Evolutionary conservation across 2,329 filamentous ascomycete species (phyloP).

Genomic region (Zasmidium cellare): DNA sequence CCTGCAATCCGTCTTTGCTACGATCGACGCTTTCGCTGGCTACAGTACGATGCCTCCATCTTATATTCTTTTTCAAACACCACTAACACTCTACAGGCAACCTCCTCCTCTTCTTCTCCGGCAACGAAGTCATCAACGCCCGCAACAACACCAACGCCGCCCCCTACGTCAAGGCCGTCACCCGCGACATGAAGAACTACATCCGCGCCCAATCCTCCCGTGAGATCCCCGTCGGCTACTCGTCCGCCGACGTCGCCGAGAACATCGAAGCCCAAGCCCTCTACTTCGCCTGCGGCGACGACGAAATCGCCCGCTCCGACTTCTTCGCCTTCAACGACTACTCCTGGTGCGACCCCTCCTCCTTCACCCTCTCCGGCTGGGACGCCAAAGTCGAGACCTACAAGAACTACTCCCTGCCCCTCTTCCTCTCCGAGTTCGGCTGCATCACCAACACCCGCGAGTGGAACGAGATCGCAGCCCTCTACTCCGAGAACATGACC

Average conservation of each 20-base stretch:
- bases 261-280: constrained; percentile 83
- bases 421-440: constrained; percentile 93
- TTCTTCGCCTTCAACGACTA: constrained; percentile 91
- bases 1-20: constrained; percentile 82
- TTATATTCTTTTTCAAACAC: constrained; percentile 43
- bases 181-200: constrained; percentile 78
- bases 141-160: constrained; percentile 62
- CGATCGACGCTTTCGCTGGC: constrained; percentile 77
- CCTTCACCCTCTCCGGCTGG: constrained; percentile 74
- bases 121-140: constrained; percentile 73
- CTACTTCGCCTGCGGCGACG: constrained; percentile 90
- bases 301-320: constrained; percentile 74
- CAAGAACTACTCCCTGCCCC: constrained; percentile 78
- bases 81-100: constrained; percentile 53
- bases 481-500: constrained; percentile 84
- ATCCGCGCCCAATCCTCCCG: constrained; percentile 69
- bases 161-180: constrained; percentile 71
- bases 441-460: constrained; percentile 79
- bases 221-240: constrained; percentile 76
- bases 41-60: constrained; percentile 51
- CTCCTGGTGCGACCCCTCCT: constrained; percentile 74
- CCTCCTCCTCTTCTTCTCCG: constrained; percentile 80
- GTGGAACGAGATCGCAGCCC: constrained; percentile 74
- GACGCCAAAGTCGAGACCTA: constrained; percentile 85
- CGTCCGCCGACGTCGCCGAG: constrained; percentile 77